A percentile compares a stretch with the other conserved stretches of the same genome.
These are phyloP conservation scores for Petunia secreta DNA, from an alignment of 257 asterid species.

Conservation along the genomic window DNA sequence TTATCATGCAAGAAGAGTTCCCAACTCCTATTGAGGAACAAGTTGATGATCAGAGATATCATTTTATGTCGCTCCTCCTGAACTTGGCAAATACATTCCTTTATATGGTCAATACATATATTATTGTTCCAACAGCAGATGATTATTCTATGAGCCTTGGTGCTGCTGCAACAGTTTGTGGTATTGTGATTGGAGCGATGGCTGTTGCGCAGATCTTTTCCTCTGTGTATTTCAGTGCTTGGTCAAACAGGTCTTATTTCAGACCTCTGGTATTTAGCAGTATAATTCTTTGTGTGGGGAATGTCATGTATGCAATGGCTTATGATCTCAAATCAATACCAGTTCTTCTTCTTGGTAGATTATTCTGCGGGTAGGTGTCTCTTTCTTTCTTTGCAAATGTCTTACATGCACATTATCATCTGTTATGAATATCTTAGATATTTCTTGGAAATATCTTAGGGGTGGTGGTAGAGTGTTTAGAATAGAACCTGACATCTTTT, in stretches of 20 bases:
- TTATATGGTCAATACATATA: constrained; percentile 96
- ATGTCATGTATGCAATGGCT: constrained; percentile 85
- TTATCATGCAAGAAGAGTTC: constrained; percentile 93
- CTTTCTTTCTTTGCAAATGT: constrained; percentile 17
- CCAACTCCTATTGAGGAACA: constrained; percentile 69
- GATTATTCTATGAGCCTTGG: constrained; percentile 97
- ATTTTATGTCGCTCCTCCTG: constrained; percentile 85
- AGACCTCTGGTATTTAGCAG: constrained; percentile 94
- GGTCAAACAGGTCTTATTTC: constrained; percentile 95
- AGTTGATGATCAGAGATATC: constrained; percentile 77
- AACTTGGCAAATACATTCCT: constrained; percentile 96
- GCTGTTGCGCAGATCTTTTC: constrained; percentile 98
- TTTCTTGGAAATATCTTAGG: neutral
- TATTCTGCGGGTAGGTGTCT: constrained; percentile 79
- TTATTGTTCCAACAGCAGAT: constrained; percentile 98
- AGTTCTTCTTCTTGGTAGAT: constrained; percentile 78
- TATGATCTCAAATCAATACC: constrained; percentile 75
- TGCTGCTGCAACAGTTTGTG: constrained; percentile 99
- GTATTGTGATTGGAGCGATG: constrained; percentile 95
- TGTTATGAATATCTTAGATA: neutral
- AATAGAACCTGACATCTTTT: neutral
- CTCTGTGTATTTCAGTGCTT: constrained; percentile 97
- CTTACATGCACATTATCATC: neutral
- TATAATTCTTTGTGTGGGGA: constrained; percentile 72
- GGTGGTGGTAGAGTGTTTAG: constrained; percentile 1